phyloP scores from a whole-genome alignment of 2,329 filamentous ascomycete genomes.

The Arthroderma sp. region DNA sequence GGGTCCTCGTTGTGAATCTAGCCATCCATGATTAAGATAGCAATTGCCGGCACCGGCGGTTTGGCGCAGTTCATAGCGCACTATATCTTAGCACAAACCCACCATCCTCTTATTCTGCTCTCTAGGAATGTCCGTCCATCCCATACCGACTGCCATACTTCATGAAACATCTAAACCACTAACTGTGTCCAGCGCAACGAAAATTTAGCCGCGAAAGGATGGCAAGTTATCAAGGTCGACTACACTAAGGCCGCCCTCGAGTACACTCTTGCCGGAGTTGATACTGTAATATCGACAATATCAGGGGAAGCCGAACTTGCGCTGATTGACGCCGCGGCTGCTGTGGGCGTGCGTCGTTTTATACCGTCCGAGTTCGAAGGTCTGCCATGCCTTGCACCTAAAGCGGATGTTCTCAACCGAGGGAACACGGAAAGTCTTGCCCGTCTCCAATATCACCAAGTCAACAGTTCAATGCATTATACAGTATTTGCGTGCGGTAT shows the following conservation, averaged over 20 bases:
- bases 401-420: conserved; percentile 48
- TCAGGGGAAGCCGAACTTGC: conserved; percentile 52
- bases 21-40: conserved; percentile 43
- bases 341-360: conserved; percentile 52
- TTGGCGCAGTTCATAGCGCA: conserved; percentile 46
- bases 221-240: conserved; percentile 57
- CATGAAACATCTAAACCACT: conserved; percentile 5
- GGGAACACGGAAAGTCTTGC: conserved; percentile 45
- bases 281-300: conserved; percentile 64
- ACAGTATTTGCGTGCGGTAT: conserved; percentile 63
- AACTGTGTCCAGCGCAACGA: conserved; percentile 21
- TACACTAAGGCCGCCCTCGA: conserved; percentile 48
- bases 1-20: too few species aligned
- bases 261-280: conserved; percentile 56
- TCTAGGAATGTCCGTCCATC: conserved; percentile 44
- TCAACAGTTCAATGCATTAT: conserved; percentile 43
- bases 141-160: conserved; percentile 4
- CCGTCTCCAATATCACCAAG: conserved; percentile 41
- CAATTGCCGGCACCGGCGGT: conserved; percentile 49
- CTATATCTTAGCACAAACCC: conserved; percentile 47
- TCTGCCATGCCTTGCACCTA: conserved; percentile 40
- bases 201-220: conserved; percentile 28
- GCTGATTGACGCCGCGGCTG: conserved; percentile 58
- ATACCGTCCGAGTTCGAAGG: conserved; percentile 68
- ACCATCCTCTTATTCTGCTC: conserved; percentile 57